Evolutionary conservation across 352 stramenopile species (phyloP), one percentile per base, ranked within the genome.

Genomic region (Phytophthora macrochlamydospora): DNA sequence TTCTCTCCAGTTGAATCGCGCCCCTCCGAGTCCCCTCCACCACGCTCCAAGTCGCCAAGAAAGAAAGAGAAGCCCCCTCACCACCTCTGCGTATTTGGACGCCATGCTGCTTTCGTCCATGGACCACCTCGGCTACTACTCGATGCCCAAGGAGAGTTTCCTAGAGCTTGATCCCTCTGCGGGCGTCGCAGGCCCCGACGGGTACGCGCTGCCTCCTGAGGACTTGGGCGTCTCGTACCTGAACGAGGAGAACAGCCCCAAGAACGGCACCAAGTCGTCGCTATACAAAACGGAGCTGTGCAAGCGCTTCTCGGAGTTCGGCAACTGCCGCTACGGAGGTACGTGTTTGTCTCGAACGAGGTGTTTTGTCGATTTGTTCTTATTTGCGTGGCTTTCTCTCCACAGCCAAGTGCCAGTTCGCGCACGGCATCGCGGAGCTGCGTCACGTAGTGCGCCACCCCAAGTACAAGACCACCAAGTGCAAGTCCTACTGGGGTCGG

Each of bases 401-500:
- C 14, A 43, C 62, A 90, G 85, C 84, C 72, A 95, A 95, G 69
- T 95, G 88, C 65, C 88, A 95, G 60, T 95, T 95, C 65, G 88
- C 88, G 29, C 88, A 95, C 53, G 88, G 88, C 32, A 76, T 93
- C 53, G 79, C 72, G 2, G 88, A 95, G 69, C 62, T 95, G 8
- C 85, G 88, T 53, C 84, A 92, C 46, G 86, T 95, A 14, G 76
- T 93, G 54, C 88, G 88, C 63, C 88, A 95, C 65, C 88, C 88
- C 52, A 95, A 95, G 81, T 94, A 95, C 84, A 95, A 95, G 78
- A 95, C 88, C n/a, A 94, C 86, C 60, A 94, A 94, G 71, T 97
- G 88, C 84, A 96, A 97, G 81, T 93, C 86, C 37, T 97, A 96
- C 73, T 90, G 87, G 81, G 83, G 86, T 95, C 89, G 13, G 89